Evolutionary conservation across 2,329 filamentous ascomycete genomes (phyloP), one percentile per base, ranked within the genome.

Genomic region (Sclerotinia trifoliorum): DNA sequence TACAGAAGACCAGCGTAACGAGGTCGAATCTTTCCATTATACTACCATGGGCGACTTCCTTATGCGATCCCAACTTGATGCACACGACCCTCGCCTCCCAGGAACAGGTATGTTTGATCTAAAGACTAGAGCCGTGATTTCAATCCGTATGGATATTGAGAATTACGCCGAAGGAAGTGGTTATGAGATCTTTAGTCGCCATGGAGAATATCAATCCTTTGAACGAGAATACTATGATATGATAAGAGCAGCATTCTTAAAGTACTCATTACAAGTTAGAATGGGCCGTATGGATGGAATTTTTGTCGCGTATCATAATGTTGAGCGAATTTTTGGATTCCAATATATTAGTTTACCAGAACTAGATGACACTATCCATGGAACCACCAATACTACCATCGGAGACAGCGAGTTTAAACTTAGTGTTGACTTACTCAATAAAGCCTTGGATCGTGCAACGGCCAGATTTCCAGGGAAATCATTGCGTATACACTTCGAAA

Each of bases 201-300:
- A 88, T 65, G 96, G 96, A 21, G 83, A 88, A 68, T 99, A 86
- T 83, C 90, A 96, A 78, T 98, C 94, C 0, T 99, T 90, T 78
- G 95, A 99, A 80, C 88, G 94, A 69, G 96, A 99, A 76, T 97
- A 95, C 78, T 96, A 90, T 78, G 95, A 99, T 79, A 96, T 99
- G 93, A 94, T 96, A 69, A 87, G 96, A 65, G 87, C 94, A 1
- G 95, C 94, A 0, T 94, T 99, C 80, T 82, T 99, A 67, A 99
- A 99, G 77, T 99, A 99, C 79, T 97, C 94, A 13, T 83, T 99
- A 42, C 95, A 99, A 80, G 96, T 94, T 39, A 91, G 95, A 56
- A 96, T 99, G 87, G 95, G 96, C 24, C 89, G 94, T 62, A 99
- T 99, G 96, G 94, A 99, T 77, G 95, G 95, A 66, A 97, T 98